These are phyloP conservation scores for Dillenia suffruticosa DNA, from an alignment of 164 flowering plant genomes.

Conservation along the genomic window DNA sequence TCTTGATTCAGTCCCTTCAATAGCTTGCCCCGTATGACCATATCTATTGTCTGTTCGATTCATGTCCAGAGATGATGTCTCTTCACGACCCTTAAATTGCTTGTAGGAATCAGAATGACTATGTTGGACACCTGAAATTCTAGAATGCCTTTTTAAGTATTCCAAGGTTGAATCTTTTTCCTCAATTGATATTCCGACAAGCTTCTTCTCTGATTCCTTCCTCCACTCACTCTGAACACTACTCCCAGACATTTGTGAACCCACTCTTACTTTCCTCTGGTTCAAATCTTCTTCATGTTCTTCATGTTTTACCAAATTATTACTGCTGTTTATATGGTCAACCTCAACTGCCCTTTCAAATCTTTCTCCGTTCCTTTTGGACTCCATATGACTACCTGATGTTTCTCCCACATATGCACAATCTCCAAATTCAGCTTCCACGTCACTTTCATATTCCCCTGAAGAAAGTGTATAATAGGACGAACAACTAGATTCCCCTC, in stretches of 20 bases:
- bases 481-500: conserved; percentile 53
- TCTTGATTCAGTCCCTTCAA: conserved; percentile 20
- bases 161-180: conserved; percentile 21
- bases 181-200: conserved; percentile 26
- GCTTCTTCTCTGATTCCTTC: conserved; percentile 50
- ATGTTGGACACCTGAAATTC: conserved; percentile 11
- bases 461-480: conserved; percentile 58
- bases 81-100: conserved; percentile 15
- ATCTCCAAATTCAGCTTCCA: conserved; percentile 25
- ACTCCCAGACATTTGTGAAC: conserved; percentile 5
- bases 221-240: conserved; percentile 34
- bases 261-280: conserved; percentile 10
- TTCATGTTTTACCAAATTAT: conserved; percentile 8
- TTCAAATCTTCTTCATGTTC: conserved; percentile 9
- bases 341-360: conserved; percentile 16
- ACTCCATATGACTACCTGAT: conserved; percentile 14
- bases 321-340: conserved; percentile 18
- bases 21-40: conserved; percentile 15
- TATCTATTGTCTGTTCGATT: conserved; percentile 21
- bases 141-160: conserved; percentile 14
- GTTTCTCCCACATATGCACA: conserved; percentile 28
- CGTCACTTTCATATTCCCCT: conserved; percentile 41
- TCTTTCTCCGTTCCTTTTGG: conserved; percentile 13
- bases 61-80: conserved; percentile 8
- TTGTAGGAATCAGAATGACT: conserved; percentile 15